Base-by-base conservation (phyloP, 306 rosid genomes). In the Sicyos baderoa region DNA sequence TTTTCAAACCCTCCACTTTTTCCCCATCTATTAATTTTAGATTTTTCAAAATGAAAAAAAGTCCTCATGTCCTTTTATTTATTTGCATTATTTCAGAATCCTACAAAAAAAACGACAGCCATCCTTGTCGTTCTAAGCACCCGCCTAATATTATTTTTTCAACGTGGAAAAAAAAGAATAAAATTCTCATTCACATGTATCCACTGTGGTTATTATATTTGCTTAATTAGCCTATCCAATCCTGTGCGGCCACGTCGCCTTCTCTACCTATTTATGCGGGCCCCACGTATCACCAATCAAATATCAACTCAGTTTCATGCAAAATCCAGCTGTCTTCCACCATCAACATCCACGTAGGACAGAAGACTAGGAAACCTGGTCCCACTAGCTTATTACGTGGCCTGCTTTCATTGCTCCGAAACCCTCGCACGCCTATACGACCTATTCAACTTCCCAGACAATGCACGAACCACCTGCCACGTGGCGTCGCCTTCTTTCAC, bases 401-500 rank as follows among this genome's bases (percentile, higher is more conserved):
- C 84, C 0, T 0, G 0, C 0, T 3, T 50, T 55, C 58, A 85
- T 76, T 84, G 81, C 85, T 73, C 72, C 0, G 74, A 79, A 81
- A 81, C 83, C 78, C 84, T 74, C 1, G 80, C 71, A 1, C 79
- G 47, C 61, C 83, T 74, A 40, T 72, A 55, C 13, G 96, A 88
- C 86, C 88, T 82, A 19, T 35, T 86, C 22, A 85, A 65, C 81
- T 75, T 88, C 72, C 65, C 74, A 0, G 84, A 80, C 76, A 94
- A 74, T 1, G 82, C 52, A 0, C 53, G 68, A 0, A 94, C 4
- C 0, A 88, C 84, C 57, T 86, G 91, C 99, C 99, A 94, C 79
- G 97, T 90, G 90, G 96, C 99, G 35, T 94, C 99, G 0, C 97
- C 96, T 72, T 77, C 82, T 18, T 84, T 67, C 75, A 88, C 56